Evolutionary conservation across 148 eudicot genomes (phyloP).

Genomic region (Bassia scoparia): DNA sequence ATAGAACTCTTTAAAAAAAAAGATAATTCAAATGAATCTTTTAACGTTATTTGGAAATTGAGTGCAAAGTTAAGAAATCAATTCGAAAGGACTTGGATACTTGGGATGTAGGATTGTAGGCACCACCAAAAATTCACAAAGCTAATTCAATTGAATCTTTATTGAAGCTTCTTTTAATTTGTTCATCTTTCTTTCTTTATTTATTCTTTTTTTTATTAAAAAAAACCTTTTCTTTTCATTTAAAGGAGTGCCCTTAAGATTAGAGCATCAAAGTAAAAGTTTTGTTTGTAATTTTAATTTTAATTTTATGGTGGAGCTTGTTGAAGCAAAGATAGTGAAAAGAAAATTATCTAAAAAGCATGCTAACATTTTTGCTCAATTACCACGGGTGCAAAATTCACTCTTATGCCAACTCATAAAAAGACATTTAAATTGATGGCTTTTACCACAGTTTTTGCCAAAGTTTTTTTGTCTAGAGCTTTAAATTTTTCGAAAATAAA

Average conservation of each 20-base stretch:
- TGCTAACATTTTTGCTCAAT: too few species aligned
- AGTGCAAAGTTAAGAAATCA: conserved; percentile 2
- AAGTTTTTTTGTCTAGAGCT: too few species aligned
- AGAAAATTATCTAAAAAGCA: too few species aligned
- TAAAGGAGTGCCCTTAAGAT: conserved; percentile 18
- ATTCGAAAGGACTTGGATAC: conserved; percentile 9
- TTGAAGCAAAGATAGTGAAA: background rate
- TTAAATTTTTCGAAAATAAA: too few species aligned
- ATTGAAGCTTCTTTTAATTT: background rate
- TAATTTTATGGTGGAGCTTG: background rate
- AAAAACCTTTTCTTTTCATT: conserved; percentile 11
- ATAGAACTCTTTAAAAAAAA: too few species aligned
- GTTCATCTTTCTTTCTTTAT: background rate
- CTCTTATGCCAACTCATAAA: too few species aligned
- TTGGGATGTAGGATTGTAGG: conserved; percentile 1
- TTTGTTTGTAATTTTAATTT: background rate
- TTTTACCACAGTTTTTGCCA: too few species aligned
- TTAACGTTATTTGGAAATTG: conserved; percentile 10
- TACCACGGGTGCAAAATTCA: too few species aligned
- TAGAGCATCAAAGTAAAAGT: conserved; percentile 18
- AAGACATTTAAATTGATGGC: too few species aligned
- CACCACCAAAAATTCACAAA: conserved; percentile 7
- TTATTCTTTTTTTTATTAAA: too few species aligned
- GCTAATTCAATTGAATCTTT: background rate
- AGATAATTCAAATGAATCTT: background rate